These are phyloP conservation scores for Lasiodiplodia sp. DNA, from an alignment of 2,329 filamentous ascomycete genomes.

Conservation along the genomic window DNA sequence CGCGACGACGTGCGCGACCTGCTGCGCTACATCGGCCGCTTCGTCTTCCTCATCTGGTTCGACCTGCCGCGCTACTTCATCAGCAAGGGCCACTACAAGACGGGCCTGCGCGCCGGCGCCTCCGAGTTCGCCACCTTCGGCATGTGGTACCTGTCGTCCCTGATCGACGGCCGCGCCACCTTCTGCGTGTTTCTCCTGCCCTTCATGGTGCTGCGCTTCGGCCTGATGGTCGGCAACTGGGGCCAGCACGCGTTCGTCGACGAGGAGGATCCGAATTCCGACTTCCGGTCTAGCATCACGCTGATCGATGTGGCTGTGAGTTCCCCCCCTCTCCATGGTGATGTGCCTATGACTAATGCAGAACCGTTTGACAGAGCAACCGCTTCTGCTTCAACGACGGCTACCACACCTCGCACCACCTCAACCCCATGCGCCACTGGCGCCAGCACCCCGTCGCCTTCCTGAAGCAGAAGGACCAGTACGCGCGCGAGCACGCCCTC, in stretches of 20 bases:
- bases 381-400: constrained; percentile 84
- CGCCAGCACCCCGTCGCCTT: constrained; percentile 79
- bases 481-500: constrained; percentile 71
- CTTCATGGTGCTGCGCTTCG: constrained; percentile 69
- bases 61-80: constrained; percentile 79
- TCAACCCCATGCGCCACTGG: constrained; percentile 82
- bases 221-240: constrained; percentile 84
- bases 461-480: constrained; percentile 71
- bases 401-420: constrained; percentile 81
- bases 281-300: constrained; percentile 80
- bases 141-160: constrained; percentile 28
- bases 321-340: too few relatives aligned
- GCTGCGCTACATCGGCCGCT: constrained; percentile 74
- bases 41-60: constrained; percentile 76
- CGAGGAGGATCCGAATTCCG: constrained; percentile 74
- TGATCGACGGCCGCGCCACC: constrained; percentile 53
- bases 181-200: constrained; percentile 73
- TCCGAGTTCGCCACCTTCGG: constrained; percentile 66
- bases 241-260: constrained; percentile 85
- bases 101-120: constrained; percentile 63
- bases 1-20: constrained; percentile 73
- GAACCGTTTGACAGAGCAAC: too few relatives aligned
- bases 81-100: constrained; percentile 63
- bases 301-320: constrained; percentile 78
- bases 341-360: too few relatives aligned